A percentile compares a stretch with the other conserved stretches of the same genome.
Evolutionary conservation across 2,329 filamentous ascomycete genomes (phyloP).

Genomic region (Hirsutella rhossiliensis): DNA sequence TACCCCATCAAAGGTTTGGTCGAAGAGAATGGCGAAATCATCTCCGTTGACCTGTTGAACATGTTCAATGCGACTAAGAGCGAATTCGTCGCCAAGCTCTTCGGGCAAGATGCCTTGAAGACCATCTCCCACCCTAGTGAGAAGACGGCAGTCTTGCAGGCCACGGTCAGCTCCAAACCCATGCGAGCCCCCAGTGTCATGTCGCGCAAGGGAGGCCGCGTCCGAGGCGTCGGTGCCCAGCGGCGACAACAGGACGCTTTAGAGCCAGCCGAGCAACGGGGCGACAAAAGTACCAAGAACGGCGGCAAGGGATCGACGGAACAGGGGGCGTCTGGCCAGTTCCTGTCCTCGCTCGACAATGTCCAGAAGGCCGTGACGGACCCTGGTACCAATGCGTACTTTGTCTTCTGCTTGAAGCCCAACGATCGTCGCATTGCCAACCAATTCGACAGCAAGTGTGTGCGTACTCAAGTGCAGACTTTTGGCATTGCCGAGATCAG

Average conservation of each 20-base stretch:
- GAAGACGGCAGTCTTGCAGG: slow-evolving; percentile 83
- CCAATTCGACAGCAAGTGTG: slow-evolving; percentile 98
- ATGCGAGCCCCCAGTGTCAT: slow-evolving; percentile 88
- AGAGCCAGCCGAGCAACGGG: slow-evolving; percentile 35
- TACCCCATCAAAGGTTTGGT: slow-evolving; percentile 79
- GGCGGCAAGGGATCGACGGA: slow-evolving; percentile 30
- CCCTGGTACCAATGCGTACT: slow-evolving; percentile 82
- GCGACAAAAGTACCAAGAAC: slow-evolving; percentile 34
- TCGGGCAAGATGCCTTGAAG: slow-evolving; percentile 90
- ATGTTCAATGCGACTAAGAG: slow-evolving; percentile 81
- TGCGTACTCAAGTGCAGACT: slow-evolving; percentile 85
- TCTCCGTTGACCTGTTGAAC: slow-evolving; percentile 92
- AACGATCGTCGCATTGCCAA: slow-evolving; percentile 96
- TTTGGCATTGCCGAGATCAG: slow-evolving; percentile 97
- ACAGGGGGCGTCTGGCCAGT: slow-evolving; percentile 87
- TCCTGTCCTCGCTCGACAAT: slow-evolving; percentile 77
- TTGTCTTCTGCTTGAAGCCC: slow-evolving; percentile 93
- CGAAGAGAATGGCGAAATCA: slow-evolving; percentile 92
- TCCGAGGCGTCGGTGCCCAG: slow-evolving; percentile 21
- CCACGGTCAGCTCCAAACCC: slow-evolving; percentile 90
- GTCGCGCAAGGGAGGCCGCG: slow-evolving; percentile 53
- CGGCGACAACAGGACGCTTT: slow-evolving; percentile 29
- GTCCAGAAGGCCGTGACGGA: slow-evolving; percentile 78
- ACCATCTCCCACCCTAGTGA: slow-evolving; percentile 91
- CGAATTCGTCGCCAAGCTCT: slow-evolving; percentile 78